Conservation (phyloP, 2,329 filamentous ascomycete species). For the Fusarium humuli region DNA sequence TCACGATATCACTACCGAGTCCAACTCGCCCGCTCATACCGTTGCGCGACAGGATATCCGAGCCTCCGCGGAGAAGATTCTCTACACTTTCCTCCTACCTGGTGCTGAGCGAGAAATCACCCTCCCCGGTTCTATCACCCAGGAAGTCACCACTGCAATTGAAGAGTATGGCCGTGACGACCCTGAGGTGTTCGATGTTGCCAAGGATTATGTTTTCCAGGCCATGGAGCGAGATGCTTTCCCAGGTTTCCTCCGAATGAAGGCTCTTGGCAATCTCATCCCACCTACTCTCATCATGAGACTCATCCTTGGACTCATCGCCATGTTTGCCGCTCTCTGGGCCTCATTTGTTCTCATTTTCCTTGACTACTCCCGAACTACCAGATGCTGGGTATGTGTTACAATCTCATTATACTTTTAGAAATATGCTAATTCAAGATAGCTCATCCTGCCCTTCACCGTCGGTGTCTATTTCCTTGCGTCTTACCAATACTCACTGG, state of each 20-base stretch:
- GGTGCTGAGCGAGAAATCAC: conserved; percentile 98
- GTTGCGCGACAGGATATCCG: conserved; percentile 91
- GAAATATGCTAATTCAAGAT: conserved; percentile 25
- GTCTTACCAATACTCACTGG: conserved; percentile 95
- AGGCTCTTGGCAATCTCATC: conserved; percentile 95
- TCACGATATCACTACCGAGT: conserved; percentile 75
- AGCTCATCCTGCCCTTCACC: conserved; percentile 87
- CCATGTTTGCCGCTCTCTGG: conserved; percentile 95
- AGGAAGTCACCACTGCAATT: conserved; percentile 86
- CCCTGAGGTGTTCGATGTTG: conserved; percentile 95
- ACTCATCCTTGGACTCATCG: conserved; percentile 81
- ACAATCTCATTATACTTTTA: neutral
- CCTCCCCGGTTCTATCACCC: conserved; percentile 86
- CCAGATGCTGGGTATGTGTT: conserved; percentile 83
- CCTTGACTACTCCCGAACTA: conserved; percentile 78
- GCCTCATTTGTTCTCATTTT: conserved; percentile 93
- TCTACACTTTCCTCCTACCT: conserved; percentile 96
- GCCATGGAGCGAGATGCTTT: conserved; percentile 99
- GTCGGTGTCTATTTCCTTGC: conserved; percentile 88
- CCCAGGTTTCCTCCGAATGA: conserved; percentile 93
- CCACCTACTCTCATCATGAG: conserved; percentile 89
- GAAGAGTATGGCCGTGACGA: conserved; percentile 94
- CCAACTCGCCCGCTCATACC: conserved; percentile 83
- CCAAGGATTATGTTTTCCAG: conserved; percentile 99
- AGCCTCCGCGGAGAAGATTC: conserved; percentile 94